Evolutionary conservation across 2,329 filamentous ascomycete species (phyloP), one percentile per base, ranked within the genome.

Genomic region (Alternaria tenuissima): DNA sequence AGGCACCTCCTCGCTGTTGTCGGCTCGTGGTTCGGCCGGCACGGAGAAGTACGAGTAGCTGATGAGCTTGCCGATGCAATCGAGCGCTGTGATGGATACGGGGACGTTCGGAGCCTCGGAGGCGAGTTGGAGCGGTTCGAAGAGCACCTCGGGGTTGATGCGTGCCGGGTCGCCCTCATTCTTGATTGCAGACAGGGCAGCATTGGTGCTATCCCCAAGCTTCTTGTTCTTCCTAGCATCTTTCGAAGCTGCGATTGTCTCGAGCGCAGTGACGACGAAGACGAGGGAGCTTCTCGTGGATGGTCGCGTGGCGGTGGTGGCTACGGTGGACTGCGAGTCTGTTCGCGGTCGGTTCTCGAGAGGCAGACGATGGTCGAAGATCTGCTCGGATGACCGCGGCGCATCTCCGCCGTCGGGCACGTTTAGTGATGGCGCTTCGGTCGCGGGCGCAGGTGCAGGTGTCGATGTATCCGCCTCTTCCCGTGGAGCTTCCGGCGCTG

Each of bases 41-140:
- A 92, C 87, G 49, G 94, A 94, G 79, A 99, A 98, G 84, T 98
- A 98, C 18, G 95, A 97, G 79, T 97, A 99, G 73, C 94, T 97
- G 77, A 98, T 98, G 64, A 99, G 89, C 83, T 99, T 99, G 73
- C 96, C 95, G 72, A 99, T 97, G 81, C 94, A 98, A 81, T 99
- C 95, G 74, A 99, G 88, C 7, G 95, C 94, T 38, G 91, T 92
- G 22, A 93, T 96, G 61, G 93, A 92, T 47, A 99, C 85, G 59
- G 92, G 88, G 54, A 94, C 90, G 72, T 92, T 97, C 71, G 89
- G 87, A 9, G 93, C 91, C 76, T 93, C 92, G 36, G 94, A 94
- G 48, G 96, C 95, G 42, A 98, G 86, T 75, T 96, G 92, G 32
- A 99, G 82, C 14, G 95, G 95, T 67, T 91, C 89, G 75, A 99